Conservation (phyloP, 1,139 yeast species). For the Suhomyces coccinellae region DNA sequence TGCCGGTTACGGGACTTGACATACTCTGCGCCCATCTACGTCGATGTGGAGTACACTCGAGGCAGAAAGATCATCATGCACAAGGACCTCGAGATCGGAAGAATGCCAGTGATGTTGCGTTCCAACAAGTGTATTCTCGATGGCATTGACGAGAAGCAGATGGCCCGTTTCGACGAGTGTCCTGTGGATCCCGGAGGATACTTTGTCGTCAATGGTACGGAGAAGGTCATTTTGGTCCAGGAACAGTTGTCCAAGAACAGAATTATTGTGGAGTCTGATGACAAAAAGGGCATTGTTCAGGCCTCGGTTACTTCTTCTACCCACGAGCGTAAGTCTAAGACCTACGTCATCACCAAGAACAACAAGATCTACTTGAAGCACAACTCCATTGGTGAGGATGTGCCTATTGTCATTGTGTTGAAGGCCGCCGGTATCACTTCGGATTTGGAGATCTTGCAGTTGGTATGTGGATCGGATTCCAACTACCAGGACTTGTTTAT, state of each 20-base stretch:
- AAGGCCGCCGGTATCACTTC: slow-evolving; percentile 96
- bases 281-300: slow-evolving; percentile 89
- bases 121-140: slow-evolving; percentile 86
- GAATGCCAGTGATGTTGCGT: slow-evolving; percentile 97
- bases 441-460: slow-evolving; percentile 88
- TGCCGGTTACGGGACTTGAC: slow-evolving; percentile 94
- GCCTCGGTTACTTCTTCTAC: slow-evolving; percentile 98
- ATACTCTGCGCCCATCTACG: slow-evolving; percentile 93
- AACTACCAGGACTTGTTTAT: slow-evolving; percentile 89
- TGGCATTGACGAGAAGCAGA: slow-evolving; percentile 73
- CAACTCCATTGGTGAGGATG: slow-evolving; percentile 91
- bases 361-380: slow-evolving; percentile 89
- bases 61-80: slow-evolving; percentile 91
- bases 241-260: slow-evolving; percentile 96
- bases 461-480: slow-evolving; percentile 89
- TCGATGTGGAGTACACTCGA: slow-evolving; percentile 94
- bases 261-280: slow-evolving; percentile 97
- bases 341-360: slow-evolving; percentile 90
- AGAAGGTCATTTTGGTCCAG: slow-evolving; percentile 93
- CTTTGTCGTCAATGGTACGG: slow-evolving; percentile 96
- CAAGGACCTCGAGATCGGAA: slow-evolving; percentile 88
- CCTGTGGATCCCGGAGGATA: slow-evolving; percentile 99
- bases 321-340: slow-evolving; percentile 95
- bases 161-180: slow-evolving; percentile 92
- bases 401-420: slow-evolving; percentile 88